Base-by-base conservation (phyloP, 768 basidiomycete species). In the Tephrocybe sp. region DNA sequence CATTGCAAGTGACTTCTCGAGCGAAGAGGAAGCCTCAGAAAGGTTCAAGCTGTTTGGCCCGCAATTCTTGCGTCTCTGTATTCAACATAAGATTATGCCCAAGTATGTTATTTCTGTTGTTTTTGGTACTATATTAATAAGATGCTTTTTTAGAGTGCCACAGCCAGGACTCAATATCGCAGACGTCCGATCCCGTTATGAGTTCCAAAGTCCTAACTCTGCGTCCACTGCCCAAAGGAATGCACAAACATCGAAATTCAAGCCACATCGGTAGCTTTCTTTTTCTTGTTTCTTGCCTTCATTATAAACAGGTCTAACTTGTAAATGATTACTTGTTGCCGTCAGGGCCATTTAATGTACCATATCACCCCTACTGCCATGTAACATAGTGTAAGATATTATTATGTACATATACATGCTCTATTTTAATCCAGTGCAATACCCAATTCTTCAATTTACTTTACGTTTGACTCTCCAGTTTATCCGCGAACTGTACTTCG, bases 11-110 rank as follows among this genome's bases (percentile, higher is more conserved):
- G 66, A 63, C 21, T 45, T 41, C 69, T 77, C 13, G 67, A 77
- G 7, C 12, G 63, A 70, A 19, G 74, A 79, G 61, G 67, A 77
- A 49, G 76, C 73, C 11, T 57, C 67, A 37, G 65, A 74, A 0
- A 64, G 65, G 50, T 75, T 60, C 48, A 53, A 54, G 3, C 54
- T 59, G 16, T 70, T 69, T 49, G 74, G 73, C 13, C 56, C 61
- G n/a, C 53, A 54, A 21, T 74, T 77, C 46, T 63, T 77, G 33
- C 53, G 64, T 7, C 52, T 73, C 29, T 75, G 72, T 53, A 68
- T 69, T 29, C 55, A 61, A 16, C 58, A 70, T 25, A 69, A 61
- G 33, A 41, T 52, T 33, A 38, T 34, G 25, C 42, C 47, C 19
- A 52, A 47, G 58, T 59, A 53, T 10, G 45, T 40, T 1, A 22